phyloP scores from a whole-genome alignment of 495 filamentous ascomycete genomes.

The Hypoxylon rickii region DNA sequence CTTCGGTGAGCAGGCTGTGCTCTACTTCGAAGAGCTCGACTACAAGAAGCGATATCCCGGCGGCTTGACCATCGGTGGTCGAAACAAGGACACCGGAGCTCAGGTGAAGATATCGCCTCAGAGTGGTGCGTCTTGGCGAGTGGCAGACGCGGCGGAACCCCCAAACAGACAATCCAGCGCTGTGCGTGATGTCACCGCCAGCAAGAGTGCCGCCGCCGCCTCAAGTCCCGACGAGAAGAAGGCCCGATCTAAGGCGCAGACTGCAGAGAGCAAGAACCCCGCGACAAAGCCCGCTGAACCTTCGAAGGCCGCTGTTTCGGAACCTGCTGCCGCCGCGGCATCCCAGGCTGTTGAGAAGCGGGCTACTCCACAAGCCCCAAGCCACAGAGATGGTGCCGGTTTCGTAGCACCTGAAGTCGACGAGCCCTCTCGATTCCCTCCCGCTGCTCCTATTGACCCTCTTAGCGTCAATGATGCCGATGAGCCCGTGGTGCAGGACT shows the following conservation, averaged over 20 bases:
- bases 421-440: constrained; percentile 62
- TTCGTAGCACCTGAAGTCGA: constrained; percentile 61
- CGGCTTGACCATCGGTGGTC: constrained; percentile 55
- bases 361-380: constrained; percentile 6
- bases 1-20: constrained; percentile 89
- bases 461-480: constrained; percentile 71
- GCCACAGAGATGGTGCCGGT: constrained; percentile 23
- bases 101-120: constrained; percentile 82
- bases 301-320: constrained; percentile 33
- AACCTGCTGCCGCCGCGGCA: constrained; percentile 10
- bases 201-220: constrained; percentile 45
- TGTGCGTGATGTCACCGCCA: constrained; percentile 32
- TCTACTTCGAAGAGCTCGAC: constrained; percentile 97
- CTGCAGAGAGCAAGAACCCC: constrained; percentile 16
- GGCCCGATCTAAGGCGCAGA: constrained; percentile 38
- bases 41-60: constrained; percentile 90
- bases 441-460: constrained; percentile 71
- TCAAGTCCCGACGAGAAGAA: constrained; percentile 34
- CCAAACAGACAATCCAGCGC: constrained; percentile 51
- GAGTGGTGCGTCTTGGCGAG: constrained; percentile 83
- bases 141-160: constrained; percentile 58
- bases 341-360: constrained; percentile 16
- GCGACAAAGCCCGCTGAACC: constrained; percentile 24
- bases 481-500: constrained; percentile 86
- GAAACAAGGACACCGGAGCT: constrained; percentile 63